phyloP scores from a whole-genome alignment of 1,139 yeast species.

The Wickerhamomyces sp. region DNA sequence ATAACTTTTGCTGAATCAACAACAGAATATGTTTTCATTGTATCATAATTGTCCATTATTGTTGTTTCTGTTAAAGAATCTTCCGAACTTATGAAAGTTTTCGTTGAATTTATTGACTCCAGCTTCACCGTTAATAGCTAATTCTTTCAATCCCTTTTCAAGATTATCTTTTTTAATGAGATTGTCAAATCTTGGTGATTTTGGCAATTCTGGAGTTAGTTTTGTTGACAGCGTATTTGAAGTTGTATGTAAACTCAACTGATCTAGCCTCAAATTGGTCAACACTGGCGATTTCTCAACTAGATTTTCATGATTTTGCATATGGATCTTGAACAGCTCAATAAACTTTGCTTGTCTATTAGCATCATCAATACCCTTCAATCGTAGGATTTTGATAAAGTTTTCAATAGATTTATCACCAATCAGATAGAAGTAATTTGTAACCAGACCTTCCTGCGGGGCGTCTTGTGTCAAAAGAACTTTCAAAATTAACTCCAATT shows the following conservation, averaged over 20 bases:
- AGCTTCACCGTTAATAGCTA: slow-evolving; percentile 45
- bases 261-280: slow-evolving; percentile 22
- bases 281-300: slow-evolving; percentile 42
- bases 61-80: slow-evolving; percentile 39
- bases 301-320: slow-evolving; percentile 46
- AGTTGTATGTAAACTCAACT: slow-evolving; percentile 6
- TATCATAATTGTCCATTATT: slow-evolving; percentile 7
- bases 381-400: slow-evolving; percentile 57
- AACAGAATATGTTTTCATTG: slow-evolving; percentile 29
- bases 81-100: slow-evolving; percentile 42
- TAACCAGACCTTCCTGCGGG: slow-evolving; percentile 65
- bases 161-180: slow-evolving; percentile 43
- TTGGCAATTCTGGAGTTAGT: slow-evolving; percentile 15
- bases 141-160: slow-evolving; percentile 52
- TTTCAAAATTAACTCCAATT: slow-evolving; percentile 61
- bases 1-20: slow-evolving; percentile 39
- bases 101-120: slow-evolving; percentile 57
- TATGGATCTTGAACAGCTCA: slow-evolving; percentile 57
- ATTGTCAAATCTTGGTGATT: slow-evolving; percentile 23
- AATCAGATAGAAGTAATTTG: slow-evolving; percentile 60
- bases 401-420: slow-evolving; percentile 63
- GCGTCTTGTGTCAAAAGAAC: slow-evolving; percentile 57
- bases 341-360: slow-evolving; percentile 45
- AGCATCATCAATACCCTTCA: slow-evolving; percentile 51
- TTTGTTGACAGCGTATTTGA: slow-evolving; percentile 9